Conservation (phyloP, 2,329 filamentous ascomycete genomes). For the Cadophora gregata region DNA sequence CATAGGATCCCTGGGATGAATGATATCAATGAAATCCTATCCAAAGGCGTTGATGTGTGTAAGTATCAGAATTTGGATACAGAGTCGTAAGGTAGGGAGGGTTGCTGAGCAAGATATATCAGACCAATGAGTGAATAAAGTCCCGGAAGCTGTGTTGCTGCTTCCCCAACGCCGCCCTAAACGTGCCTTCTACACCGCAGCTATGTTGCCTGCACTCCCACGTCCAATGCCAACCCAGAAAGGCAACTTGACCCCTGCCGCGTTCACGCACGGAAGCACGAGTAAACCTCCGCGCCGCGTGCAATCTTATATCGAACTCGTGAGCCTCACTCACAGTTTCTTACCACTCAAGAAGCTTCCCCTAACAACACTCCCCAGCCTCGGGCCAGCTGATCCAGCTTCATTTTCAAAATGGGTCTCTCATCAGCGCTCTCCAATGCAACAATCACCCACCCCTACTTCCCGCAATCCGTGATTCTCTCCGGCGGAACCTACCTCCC, state of each 20-base stretch:
- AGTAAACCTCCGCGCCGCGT: constrained; percentile 1
- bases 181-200: not conserved
- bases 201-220: not conserved
- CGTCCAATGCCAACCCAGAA: not conserved
- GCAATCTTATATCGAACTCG: constrained; percentile 3
- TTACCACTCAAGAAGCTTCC: not conserved
- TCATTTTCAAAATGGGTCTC: not conserved
- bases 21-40: not conserved
- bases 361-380: not conserved
- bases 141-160: not conserved
- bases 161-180: constrained; percentile 9
- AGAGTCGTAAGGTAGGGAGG: not conserved
- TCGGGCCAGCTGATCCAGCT: no score
- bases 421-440: not conserved
- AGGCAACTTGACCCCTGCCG: not conserved
- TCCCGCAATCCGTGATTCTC: constrained; percentile 35
- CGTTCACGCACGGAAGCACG: not conserved
- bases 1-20: not conserved
- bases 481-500: constrained; percentile 34
- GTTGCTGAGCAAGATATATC: constrained; percentile 3
- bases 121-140: not conserved
- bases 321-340: constrained; percentile 3
- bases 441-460: constrained; percentile 37
- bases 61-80: not conserved
- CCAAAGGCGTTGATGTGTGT: not conserved